Evolutionary conservation across 169 alveolate species (phyloP).

Genomic region (Babesia bovis): DNA sequence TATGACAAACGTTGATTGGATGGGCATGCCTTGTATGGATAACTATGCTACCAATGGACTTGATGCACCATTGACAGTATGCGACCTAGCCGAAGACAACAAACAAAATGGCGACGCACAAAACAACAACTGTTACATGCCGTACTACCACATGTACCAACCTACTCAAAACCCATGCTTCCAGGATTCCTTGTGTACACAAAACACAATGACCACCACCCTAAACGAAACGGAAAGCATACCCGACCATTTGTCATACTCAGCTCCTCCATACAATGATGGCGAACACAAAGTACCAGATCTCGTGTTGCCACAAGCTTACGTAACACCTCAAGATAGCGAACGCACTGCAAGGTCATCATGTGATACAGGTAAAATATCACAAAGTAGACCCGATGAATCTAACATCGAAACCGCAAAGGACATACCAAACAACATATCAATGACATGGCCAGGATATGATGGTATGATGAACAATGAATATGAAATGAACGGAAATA

Average conservation of each 20-base stretch:
- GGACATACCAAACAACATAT: not conserved
- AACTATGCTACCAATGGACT: not conserved
- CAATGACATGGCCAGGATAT: not conserved
- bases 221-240: not conserved
- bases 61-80: constrained; percentile 20
- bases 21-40: constrained; percentile 5
- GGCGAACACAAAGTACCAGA: not conserved
- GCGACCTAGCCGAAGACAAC: not conserved
- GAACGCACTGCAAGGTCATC: not conserved
- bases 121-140: not conserved
- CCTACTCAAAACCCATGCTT: not conserved
- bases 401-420: not conserved
- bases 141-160: constrained; percentile 16
- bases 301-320: not conserved
- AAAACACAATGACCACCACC: not conserved
- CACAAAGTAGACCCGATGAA: not conserved
- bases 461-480: not conserved
- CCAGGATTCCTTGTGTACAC: not conserved
- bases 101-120: not conserved
- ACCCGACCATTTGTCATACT: not conserved
- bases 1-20: constrained; percentile 4
- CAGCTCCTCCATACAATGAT: not conserved
- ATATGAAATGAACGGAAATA: not conserved
- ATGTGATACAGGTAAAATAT: not conserved
- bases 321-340: not conserved